Evolutionary conservation across 768 basidiomycete genomes (phyloP).

Genomic region (Boletus pseudopeckii): DNA sequence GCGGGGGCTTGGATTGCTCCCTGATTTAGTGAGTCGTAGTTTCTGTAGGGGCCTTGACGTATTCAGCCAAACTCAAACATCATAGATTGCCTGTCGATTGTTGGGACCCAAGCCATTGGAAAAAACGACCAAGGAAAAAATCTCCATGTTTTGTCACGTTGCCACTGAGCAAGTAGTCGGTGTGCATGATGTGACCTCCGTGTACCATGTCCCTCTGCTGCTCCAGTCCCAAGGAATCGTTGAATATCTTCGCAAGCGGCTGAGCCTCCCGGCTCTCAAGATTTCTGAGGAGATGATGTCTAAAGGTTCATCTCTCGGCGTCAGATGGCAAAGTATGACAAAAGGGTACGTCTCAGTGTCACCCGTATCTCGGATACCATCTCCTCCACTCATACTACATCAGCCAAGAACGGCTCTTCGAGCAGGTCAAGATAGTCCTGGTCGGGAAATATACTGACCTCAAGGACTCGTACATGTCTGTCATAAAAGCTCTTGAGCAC

Average conservation of each 20-base stretch:
- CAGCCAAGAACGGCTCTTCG: slow-evolving; percentile 93
- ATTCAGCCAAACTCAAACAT: neutral
- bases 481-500: slow-evolving; percentile 94
- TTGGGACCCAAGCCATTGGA: slow-evolving; percentile 78
- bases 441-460: slow-evolving; percentile 98
- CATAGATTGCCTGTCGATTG: slow-evolving; percentile 89
- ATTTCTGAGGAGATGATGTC: slow-evolving; percentile 55
- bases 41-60: neutral
- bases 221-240: slow-evolving; percentile 92
- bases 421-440: slow-evolving; percentile 82
- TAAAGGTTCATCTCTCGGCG: slow-evolving; percentile 62
- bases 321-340: slow-evolving; percentile 82
- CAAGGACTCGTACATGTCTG: slow-evolving; percentile 98
- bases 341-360: slow-evolving; percentile 51
- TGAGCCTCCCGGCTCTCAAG: slow-evolving; percentile 62
- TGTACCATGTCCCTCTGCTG: slow-evolving; percentile 95
- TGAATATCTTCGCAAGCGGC: slow-evolving; percentile 72
- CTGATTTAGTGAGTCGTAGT: slow-evolving; percentile 70
- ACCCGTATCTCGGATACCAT: neutral
- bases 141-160: slow-evolving; percentile 99
- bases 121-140: slow-evolving; percentile 86
- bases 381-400: slow-evolving; percentile 3
- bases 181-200: slow-evolving; percentile 93
- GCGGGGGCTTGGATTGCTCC: slow-evolving; percentile 86
- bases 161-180: slow-evolving; percentile 85